A percentile compares a stretch with the other conserved stretches of the same genome.
phyloP scores from a whole-genome alignment of 805 yeast species.

The Peterozyma xylosa region DNA sequence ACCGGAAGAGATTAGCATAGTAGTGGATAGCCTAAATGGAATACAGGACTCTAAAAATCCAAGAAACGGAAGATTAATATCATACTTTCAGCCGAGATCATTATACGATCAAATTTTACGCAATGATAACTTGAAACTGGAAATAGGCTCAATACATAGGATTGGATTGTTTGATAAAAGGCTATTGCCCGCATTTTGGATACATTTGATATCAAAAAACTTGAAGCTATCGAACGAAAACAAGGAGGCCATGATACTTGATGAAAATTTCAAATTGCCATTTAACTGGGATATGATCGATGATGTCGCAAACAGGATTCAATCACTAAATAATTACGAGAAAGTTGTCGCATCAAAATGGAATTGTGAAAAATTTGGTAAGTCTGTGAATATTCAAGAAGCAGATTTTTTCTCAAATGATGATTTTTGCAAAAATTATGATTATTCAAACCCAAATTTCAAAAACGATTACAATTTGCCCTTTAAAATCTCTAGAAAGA shows the following conservation, averaged over 20 bases:
- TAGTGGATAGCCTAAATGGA: too few relatives aligned
- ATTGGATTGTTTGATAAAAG: constrained; percentile 5
- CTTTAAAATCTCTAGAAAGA: constrained; percentile 2
- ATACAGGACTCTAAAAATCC: too few relatives aligned
- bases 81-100: too few relatives aligned
- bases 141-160: too few relatives aligned
- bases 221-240: constrained; percentile 1
- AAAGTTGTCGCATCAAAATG: neutral
- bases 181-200: constrained; percentile 7
- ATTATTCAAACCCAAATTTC: constrained; percentile 6
- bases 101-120: too few relatives aligned
- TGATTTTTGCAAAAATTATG: constrained; percentile 4
- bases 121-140: too few relatives aligned
- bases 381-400: neutral
- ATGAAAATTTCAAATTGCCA: constrained; percentile 5
- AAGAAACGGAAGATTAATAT: too few relatives aligned
- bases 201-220: constrained; percentile 1
- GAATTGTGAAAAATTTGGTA: constrained; percentile 2
- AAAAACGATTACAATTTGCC: constrained; percentile 5
- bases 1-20: too few relatives aligned
- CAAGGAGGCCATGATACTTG: neutral
- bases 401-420: constrained; percentile 1
- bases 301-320: constrained; percentile 5
- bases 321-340: constrained; percentile 4
- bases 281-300: constrained; percentile 9